Evolutionary conservation across 1,284 basidiomycete genomes (phyloP).

Genomic region (Retiboletus flavoniger): DNA sequence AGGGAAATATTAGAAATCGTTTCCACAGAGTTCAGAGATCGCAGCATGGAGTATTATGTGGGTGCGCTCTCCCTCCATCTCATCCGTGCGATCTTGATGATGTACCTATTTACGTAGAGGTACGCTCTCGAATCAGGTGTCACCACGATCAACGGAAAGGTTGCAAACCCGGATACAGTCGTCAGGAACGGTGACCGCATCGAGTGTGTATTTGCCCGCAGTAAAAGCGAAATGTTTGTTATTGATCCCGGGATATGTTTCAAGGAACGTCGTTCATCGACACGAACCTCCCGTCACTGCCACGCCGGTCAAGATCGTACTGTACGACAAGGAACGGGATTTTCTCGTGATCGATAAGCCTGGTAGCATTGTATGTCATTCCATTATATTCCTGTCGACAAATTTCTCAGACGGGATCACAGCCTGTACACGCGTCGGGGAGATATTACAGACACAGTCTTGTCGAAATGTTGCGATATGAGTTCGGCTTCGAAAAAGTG

Average conservation of each 20-base stretch:
- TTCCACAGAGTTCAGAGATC: constrained; percentile 86
- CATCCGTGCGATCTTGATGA: neutral
- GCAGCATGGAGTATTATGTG: constrained; percentile 91
- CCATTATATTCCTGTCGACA: neutral
- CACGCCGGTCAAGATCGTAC: constrained; percentile 79
- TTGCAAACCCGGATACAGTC: constrained; percentile 77
- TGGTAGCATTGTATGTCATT: constrained; percentile 71
- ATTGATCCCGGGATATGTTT: neutral
- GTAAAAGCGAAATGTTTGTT: neutral
- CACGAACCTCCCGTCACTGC: constrained; percentile 96
- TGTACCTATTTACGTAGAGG: constrained; percentile 47
- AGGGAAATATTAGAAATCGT: constrained; percentile 84
- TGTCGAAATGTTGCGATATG: constrained; percentile 82
- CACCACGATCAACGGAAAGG: constrained; percentile 87
- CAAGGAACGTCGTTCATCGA: constrained; percentile 88
- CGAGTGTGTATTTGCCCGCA: constrained; percentile 59
- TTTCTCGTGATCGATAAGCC: constrained; percentile 95
- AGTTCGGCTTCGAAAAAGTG: constrained; percentile 80
- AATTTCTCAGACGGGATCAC: neutral
- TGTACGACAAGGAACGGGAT: constrained; percentile 74
- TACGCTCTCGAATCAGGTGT: constrained; percentile 94
- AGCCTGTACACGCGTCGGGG: constrained; percentile 90
- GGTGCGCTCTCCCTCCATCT: constrained; percentile 33
- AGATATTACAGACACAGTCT: constrained; percentile 87
- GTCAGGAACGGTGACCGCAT: constrained; percentile 88